Evolutionary conservation across 805 yeast genomes (phyloP), one percentile per base, ranked within the genome.

Genomic region (Metschnikowia gruessii): DNA sequence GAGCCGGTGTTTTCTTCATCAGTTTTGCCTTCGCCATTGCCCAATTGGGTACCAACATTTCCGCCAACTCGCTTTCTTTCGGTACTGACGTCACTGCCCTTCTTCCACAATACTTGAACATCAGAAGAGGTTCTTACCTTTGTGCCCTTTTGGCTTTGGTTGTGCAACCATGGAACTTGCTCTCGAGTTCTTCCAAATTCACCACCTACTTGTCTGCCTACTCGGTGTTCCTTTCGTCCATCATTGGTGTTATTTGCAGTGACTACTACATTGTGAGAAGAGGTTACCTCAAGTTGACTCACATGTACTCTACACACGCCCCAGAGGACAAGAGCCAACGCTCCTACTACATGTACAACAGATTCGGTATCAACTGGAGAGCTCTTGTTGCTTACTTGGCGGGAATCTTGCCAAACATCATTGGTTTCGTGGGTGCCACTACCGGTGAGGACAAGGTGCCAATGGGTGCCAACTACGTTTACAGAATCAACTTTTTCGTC

Each of bases 401-500:
- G 54, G 96, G 96, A 45, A 83, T 90, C 49, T 70, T 81, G 30
- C 94, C 95, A 39, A 89, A 88, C 58, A 83, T 89, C 59, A 85
- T 85, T 17, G 97, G 97, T 1, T 89, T 89, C 57, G 92, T 84
- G 6, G 89, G 95, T 52, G 89, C 90, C 9, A 52, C 54, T n/a
- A 81, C 87, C 19, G 87, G 83, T 33, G 77, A 82, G n/a, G 76
- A 72, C 49, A 46, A 40, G 7, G 95, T 88, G 13, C 95, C 96
- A 24, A 68, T 70, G 39, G 95, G 92, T 28, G 96, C 96, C 10
- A 78, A 80, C 48, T 73, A 79, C 47, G 79, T 89, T 38, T 89
- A 86, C 70, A 70, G 83, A 50, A 68, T 89, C 56, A 85, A 84
- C 63, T 89, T 83, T 71, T 82, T 89, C 54, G 76, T 84, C 49